These are phyloP conservation scores for Russula emetica DNA, from an alignment of 768 basidiomycete species.

Conservation along the genomic window DNA sequence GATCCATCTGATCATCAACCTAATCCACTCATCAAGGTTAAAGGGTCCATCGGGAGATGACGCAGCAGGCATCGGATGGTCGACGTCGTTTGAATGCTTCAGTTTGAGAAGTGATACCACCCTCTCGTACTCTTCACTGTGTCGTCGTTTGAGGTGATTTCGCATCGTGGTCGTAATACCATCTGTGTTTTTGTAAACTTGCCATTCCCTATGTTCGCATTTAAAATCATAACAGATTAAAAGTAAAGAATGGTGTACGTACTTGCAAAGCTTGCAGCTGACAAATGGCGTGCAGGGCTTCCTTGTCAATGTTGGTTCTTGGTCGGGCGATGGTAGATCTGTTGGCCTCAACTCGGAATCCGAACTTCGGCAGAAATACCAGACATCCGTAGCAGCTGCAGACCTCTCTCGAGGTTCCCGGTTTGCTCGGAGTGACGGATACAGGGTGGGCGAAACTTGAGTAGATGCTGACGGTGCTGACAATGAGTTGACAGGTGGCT, in stretches of 20 bases:
- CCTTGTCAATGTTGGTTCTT: not conserved
- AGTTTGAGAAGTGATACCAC: not conserved
- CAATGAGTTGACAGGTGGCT: no score
- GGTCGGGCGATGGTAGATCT: not conserved
- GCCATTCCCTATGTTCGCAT: not conserved
- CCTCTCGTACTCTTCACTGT: not conserved
- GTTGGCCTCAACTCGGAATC: not conserved
- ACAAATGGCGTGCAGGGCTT: not conserved
- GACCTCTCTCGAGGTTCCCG: no score
- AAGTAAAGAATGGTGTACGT: not conserved
- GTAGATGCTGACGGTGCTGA: no score
- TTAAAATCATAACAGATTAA: not conserved
- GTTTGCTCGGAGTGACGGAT: no score
- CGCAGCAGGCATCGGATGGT: not conserved
- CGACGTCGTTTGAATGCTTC: not conserved
- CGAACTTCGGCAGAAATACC: not conserved
- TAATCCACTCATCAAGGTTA: not conserved
- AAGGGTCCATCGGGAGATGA: not conserved
- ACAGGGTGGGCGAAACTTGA: no score
- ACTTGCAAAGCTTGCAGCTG: not conserved
- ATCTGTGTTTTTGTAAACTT: not conserved
- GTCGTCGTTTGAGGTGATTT: not conserved
- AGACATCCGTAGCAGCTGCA: not conserved
- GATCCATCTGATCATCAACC: not conserved
- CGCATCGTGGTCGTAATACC: not conserved